Evolutionary conservation across 352 stramenopile species (phyloP), one percentile per base, ranked within the genome.

Genomic region (Aphanomyces stellatus): DNA sequence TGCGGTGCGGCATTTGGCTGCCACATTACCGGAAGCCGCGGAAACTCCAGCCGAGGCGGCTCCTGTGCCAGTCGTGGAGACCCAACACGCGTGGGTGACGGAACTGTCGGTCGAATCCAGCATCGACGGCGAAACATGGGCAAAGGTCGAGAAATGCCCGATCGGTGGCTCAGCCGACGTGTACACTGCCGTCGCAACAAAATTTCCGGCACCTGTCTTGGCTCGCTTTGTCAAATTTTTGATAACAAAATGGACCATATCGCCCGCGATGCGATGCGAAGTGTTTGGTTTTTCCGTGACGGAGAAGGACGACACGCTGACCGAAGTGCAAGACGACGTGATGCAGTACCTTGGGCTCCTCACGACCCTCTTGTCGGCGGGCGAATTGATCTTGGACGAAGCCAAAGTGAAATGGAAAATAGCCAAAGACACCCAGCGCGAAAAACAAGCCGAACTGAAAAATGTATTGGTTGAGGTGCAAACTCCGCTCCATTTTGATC

Each of bases 361-460:
- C 4, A 69, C 80, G 19, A 74, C 89, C 22, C 62, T 94, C 25
- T 76, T 78, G 1, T 70, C 65, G n/a, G 79, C 81, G 2, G 75
- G 76, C 0, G 67, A 69, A 13, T 41, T 90, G n/a, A 73, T 92
- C 0, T 51, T 88, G 5, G 81, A 91, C 25, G 82, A 91, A 53
- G 82, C 85, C 24, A 79, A 80, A n/a, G 55, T 76, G 19, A 76
- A 77, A n/a, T 91, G 82, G 76, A 80, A 91, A 19, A 82, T 80
- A 35, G 82, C 82, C 0, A 94, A 91, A 59, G 75, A 82, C 49
- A 79, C 72, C 2, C 82, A 94, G 41, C 79, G 80, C 33, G 83
- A 90, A 60, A 94, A 91, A 59, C 81, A 91, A 53, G 81, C 88
- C 51, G 81, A 91, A 31, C 61, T 91, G 17, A 81, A 79, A 8